Evolutionary conservation across 1,284 basidiomycete species (phyloP).

Genomic region (Hymenochaete sp.): DNA sequence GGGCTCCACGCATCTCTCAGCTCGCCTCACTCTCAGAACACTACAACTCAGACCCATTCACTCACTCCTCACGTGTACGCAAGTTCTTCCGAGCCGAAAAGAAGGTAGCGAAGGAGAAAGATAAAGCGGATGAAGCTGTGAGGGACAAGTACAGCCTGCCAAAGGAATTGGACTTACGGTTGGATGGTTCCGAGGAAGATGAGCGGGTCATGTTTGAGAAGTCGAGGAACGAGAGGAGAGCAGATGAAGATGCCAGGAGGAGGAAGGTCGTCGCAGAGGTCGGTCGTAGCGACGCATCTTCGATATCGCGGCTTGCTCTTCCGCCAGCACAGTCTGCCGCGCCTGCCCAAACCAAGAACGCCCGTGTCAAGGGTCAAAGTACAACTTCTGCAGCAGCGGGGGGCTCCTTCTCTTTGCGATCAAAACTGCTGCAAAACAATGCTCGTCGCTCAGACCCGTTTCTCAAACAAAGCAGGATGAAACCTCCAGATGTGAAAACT

Average conservation of each 20-base stretch:
- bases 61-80: conserved; percentile 64
- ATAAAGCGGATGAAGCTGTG: conserved; percentile 58
- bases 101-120: conserved; percentile 59
- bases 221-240: conserved; percentile 36
- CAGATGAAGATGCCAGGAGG: conserved; percentile 37
- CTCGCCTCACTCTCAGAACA: conserved; percentile 67
- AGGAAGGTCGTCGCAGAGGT: conserved; percentile 35
- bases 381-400: conserved; percentile 6
- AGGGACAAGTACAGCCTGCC: conserved; percentile 70
- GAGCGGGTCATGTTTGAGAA: conserved; percentile 57
- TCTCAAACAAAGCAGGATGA: conserved; percentile 10
- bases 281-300: neutral
- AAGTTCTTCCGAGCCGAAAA: conserved; percentile 82
- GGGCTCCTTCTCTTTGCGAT: conserved; percentile 10
- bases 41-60: conserved; percentile 78
- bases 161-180: conserved; percentile 47
- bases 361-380: neutral
- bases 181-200: conserved; percentile 46
- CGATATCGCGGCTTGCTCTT: neutral
- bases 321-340: neutral
- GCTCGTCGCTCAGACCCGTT: conserved; percentile 16
- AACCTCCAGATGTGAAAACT: conserved; percentile 11
- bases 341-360: neutral
- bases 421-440: conserved; percentile 11
- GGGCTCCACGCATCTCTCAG: conserved; percentile 69